These are phyloP conservation scores for Nitzschia sp. DNA, from an alignment of 108 stramenopile genomes.

Conservation along the genomic window DNA sequence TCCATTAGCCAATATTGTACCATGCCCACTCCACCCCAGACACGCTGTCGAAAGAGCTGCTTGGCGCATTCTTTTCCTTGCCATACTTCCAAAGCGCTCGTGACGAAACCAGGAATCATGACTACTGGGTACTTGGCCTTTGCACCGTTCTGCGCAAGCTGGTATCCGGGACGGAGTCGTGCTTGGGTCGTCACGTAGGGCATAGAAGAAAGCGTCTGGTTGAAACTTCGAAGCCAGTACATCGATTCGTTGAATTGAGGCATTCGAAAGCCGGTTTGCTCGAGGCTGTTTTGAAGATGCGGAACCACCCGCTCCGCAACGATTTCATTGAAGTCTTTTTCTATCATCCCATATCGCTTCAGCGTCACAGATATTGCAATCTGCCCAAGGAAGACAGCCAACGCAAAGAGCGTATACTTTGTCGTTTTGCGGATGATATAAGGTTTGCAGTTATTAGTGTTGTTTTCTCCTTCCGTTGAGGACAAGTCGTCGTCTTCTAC, in stretches of 20 bases:
- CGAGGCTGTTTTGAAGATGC: slow-evolving; percentile 17
- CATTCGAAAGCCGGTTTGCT: slow-evolving; percentile 14
- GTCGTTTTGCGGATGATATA: not conserved
- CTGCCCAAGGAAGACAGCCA: slow-evolving; percentile 15
- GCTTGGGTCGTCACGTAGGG: slow-evolving; percentile 15
- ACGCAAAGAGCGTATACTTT: slow-evolving; percentile 15
- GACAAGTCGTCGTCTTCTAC: not conserved
- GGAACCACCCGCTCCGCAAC: slow-evolving; percentile 20
- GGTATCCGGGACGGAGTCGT: slow-evolving; percentile 50
- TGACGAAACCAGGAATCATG: slow-evolving; percentile 88
- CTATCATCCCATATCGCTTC: slow-evolving; percentile 31
- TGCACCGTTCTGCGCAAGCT: slow-evolving; percentile 60
- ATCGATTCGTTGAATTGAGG: slow-evolving; percentile 34
- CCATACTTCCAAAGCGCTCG: slow-evolving; percentile 90
- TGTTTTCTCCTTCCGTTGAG: not conserved
- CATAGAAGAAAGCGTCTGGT: slow-evolving; percentile 15
- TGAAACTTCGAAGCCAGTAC: slow-evolving; percentile 25
- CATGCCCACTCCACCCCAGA: slow-evolving; percentile 81
- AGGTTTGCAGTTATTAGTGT: not conserved
- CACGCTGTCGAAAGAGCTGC: slow-evolving; percentile 78
- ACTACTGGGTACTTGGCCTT: slow-evolving; percentile 79
- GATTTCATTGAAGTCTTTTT: slow-evolving; percentile 30
- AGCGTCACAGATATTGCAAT: slow-evolving; percentile 21
- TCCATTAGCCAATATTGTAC: slow-evolving; percentile 73
- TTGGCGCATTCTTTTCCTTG: slow-evolving; percentile 74